These are phyloP conservation scores for Umbelopsis vinacea DNA, from an alignment of 192 early-diverging fungal species.

Conservation along the genomic window DNA sequence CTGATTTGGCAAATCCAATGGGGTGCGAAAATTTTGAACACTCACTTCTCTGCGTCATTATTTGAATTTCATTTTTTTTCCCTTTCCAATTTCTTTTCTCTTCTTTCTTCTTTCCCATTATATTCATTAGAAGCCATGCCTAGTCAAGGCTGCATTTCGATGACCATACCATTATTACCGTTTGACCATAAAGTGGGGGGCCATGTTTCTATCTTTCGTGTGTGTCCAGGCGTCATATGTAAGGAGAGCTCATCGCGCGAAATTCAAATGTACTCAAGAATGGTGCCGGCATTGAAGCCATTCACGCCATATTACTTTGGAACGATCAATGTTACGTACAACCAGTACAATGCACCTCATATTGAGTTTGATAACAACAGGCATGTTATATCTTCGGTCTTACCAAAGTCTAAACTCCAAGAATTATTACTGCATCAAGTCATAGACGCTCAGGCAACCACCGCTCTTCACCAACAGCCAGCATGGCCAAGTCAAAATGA, in stretches of 20 bases:
- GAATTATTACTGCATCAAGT: conserved; percentile 46
- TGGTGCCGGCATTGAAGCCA: conserved; percentile 79
- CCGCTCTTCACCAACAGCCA: conserved; percentile 36
- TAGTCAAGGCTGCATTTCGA: conserved; percentile 13
- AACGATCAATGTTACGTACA: conserved; percentile 84
- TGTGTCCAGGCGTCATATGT: conserved; percentile 91
- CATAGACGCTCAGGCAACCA: conserved; percentile 40
- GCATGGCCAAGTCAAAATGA: not conserved
- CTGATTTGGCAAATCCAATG: conserved; percentile 19
- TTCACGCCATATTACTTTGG: conserved; percentile 92
- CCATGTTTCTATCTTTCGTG: conserved; percentile 88
- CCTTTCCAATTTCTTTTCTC: conserved; percentile 24
- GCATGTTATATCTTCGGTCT: conserved; percentile 57
- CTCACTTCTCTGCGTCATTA: not conserved
- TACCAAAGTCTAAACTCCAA: conserved; percentile 67
- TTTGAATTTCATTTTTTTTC: conserved; percentile 4
- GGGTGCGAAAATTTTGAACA: conserved; percentile 21
- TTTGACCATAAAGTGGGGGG: conserved; percentile 86
- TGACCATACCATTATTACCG: conserved; percentile 65
- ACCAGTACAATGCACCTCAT: conserved; percentile 58
- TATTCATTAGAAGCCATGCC: not conserved
- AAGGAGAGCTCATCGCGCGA: conserved; percentile 86
- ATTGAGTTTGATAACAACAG: conserved; percentile 86
- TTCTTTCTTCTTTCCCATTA: conserved; percentile 16
- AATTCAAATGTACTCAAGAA: conserved; percentile 82